Evolutionary conservation across 495 filamentous ascomycete species (phyloP).

Genomic region (Cladorrhinum samala): DNA sequence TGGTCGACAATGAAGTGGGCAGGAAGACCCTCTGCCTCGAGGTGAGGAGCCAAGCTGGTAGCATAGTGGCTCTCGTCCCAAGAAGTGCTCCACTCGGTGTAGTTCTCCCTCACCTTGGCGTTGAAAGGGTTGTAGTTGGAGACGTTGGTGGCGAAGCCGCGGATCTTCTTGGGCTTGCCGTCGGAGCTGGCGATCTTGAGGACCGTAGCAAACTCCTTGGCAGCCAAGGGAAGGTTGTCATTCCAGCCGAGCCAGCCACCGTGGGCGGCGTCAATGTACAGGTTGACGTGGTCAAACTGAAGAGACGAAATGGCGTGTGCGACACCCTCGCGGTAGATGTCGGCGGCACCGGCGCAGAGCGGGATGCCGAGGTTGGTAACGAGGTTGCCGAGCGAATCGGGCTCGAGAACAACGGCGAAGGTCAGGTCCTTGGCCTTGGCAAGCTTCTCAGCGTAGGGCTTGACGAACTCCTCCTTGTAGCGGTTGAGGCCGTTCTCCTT

Average conservation of each 20-base stretch:
- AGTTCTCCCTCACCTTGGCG: constrained; percentile 23
- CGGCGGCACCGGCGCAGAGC: constrained; percentile 51
- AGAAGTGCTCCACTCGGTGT: constrained; percentile 38
- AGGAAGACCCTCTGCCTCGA: constrained; percentile 52
- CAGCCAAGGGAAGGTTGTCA: constrained; percentile 58
- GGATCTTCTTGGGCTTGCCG: constrained; percentile 36
- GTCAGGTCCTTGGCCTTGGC: constrained; percentile 23
- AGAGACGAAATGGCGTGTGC: constrained; percentile 52
- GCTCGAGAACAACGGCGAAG: constrained; percentile 45
- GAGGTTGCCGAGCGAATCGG: constrained; percentile 58
- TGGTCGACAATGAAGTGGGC: constrained; percentile 57
- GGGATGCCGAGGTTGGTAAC: constrained; percentile 51
- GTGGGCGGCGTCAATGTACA: constrained; percentile 58
- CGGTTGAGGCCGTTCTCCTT: constrained; percentile 44
- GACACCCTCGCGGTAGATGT: constrained; percentile 44
- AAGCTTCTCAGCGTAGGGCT: constrained; percentile 34
- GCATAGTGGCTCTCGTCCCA: constrained; percentile 64
- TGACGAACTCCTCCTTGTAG: constrained; percentile 56
- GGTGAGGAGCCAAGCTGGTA: constrained; percentile 55
- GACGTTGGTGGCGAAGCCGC: constrained; percentile 69
- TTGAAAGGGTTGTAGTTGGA: constrained; percentile 67
- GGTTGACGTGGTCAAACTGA: constrained; percentile 52
- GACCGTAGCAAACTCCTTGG: constrained; percentile 46
- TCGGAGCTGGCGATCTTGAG: constrained; percentile 47
- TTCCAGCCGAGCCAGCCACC: constrained; percentile 74